Evolutionary conservation across 441 rosid species (phyloP).

Genomic region (Adansonia rubrostipa): DNA sequence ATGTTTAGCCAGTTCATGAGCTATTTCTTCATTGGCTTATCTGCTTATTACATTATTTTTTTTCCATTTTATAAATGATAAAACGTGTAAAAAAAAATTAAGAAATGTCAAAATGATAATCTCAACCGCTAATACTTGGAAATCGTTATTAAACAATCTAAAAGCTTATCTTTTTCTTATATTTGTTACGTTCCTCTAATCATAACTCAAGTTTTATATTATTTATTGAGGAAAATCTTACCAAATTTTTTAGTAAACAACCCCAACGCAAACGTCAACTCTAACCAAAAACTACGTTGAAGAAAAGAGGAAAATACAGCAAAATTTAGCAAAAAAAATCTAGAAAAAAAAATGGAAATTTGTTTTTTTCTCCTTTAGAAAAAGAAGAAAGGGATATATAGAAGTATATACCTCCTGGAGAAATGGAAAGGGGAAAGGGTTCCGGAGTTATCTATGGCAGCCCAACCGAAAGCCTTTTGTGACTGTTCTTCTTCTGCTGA

Average conservation of each 20-base stretch:
- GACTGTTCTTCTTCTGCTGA: slow-evolving; percentile 51
- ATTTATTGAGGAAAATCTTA: neutral
- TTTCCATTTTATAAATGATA: neutral
- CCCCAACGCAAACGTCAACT: no score
- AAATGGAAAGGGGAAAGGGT: slow-evolving; percentile 66
- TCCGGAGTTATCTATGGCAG: slow-evolving; percentile 69
- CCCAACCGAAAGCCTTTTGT: slow-evolving; percentile 77
- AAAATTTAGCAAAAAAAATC: neutral
- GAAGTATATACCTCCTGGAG: slow-evolving; percentile 63
- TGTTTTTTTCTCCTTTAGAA: neutral
- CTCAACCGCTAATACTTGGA: neutral
- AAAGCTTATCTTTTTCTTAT: neutral
- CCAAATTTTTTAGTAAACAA: neutral
- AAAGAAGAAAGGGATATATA: neutral
- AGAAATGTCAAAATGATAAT: neutral
- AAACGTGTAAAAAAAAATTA: neutral
- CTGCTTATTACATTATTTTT: neutral
- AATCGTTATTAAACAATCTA: neutral
- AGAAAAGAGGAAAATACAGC: neutral
- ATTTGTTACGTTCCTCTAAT: neutral
- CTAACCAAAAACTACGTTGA: neutral
- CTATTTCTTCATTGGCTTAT: no score
- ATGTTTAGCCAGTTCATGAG: neutral
- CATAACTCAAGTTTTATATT: neutral
- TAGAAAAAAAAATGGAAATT: neutral